Evolutionary conservation across 2,329 filamentous ascomycete genomes (phyloP).

Genomic region (Hymenoscyphus infarciens): DNA sequence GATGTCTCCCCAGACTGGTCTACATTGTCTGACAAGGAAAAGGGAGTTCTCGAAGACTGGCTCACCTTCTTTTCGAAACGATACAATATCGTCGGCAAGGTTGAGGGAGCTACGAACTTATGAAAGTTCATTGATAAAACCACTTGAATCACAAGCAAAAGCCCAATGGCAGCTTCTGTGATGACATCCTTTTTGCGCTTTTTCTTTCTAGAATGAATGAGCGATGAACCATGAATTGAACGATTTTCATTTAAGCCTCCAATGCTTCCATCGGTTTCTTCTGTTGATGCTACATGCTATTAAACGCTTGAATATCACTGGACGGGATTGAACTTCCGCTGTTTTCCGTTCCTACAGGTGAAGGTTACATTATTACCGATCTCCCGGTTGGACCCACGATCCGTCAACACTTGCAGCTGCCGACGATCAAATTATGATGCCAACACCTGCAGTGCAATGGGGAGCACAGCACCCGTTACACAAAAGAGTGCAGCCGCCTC

Average conservation of each 20-base stretch:
- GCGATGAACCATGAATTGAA: not conserved
- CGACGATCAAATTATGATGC: not conserved
- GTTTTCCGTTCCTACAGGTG: not conserved
- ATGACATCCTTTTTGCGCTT: not conserved
- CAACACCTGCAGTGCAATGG: not conserved
- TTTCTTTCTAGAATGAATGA: not conserved
- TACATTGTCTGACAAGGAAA: slow-evolving; percentile 79
- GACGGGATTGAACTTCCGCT: not conserved
- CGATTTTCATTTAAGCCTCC: not conserved
- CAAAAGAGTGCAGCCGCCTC: not conserved
- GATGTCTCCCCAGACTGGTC: slow-evolving; percentile 82
- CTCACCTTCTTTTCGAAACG: slow-evolving; percentile 93
- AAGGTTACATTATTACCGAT: not conserved
- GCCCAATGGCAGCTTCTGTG: not conserved
- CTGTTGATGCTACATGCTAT: not conserved
- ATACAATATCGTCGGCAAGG: slow-evolving; percentile 81
- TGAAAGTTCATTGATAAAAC: not conserved
- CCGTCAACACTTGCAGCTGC: not conserved
- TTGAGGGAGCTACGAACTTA: slow-evolving; percentile 58
- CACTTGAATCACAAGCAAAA: not conserved
- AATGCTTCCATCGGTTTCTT: not conserved
- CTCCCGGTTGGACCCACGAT: not conserved
- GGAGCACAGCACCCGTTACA: not conserved
- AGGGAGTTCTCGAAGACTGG: slow-evolving; percentile 85
- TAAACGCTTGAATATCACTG: not conserved